Evolutionary conservation across 305 asterid genomes (phyloP), one percentile per base, ranked within the genome.

Genomic region (Euphrasia arctica): DNA sequence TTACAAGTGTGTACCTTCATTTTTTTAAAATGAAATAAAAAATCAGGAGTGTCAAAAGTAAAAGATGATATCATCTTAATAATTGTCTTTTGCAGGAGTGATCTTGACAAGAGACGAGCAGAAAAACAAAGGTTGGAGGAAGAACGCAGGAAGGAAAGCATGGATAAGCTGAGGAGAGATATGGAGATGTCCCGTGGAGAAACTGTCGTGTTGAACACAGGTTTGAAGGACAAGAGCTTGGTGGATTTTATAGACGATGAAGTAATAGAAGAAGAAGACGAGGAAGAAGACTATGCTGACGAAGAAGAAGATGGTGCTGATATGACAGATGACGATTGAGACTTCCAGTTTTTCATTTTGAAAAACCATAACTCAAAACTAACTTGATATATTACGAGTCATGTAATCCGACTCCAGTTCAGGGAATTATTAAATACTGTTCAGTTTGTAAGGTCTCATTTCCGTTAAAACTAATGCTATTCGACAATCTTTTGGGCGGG

Each of bases 91-190:
- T 62, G 48, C 68, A 56, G 75, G 76, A 69, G 82, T 50, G 98
- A 91, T 74, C 90, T 91, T 73, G 96, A 91, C 78, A 86, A 79
- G 82, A 85, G 96, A 67, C 83, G 79, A 57, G 92, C 79, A 5
- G 98, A 91, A 83, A 89, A 83, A 80, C 80, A 75, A 25, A 81
- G 75, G 0, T 58, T 89, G 84, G 98, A 91, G 82, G 95, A 86
- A 70, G 93, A 83, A 47, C 87, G 88, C 63, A 77, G 81, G 68
- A 74, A 77, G 63, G 92, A 85, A 47, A 83, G 71, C 73, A 85
- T 91, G 92, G 95, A 89, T 39, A 89, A 77, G 81, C 89, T 86
- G 69, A 80, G 88, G 80, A 86, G 78, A 70, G 98, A 91, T 57
- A 82, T 90, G 96, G 96, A 89, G 81, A 80, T 70, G 55, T 80